Percentiles rank a stretch among this genome's conserved stretches.
Evolutionary conservation across 1,284 basidiomycete genomes (phyloP).

Genomic region (Leccinum pseudoinsigne): DNA sequence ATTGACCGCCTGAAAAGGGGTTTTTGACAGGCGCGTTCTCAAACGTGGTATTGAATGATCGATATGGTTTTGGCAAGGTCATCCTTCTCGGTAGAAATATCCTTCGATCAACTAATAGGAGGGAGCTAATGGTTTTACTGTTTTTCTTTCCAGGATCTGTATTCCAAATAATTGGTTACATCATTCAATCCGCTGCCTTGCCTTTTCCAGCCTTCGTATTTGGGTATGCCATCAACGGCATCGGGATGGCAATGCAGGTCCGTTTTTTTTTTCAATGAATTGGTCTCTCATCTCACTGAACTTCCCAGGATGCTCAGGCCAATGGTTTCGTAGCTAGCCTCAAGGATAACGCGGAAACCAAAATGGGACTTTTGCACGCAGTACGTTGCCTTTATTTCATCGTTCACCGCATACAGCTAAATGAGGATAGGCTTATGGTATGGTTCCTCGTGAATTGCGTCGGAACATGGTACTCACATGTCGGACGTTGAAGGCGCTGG

Average conservation of each 20-base stretch:
- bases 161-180: conserved; percentile 45
- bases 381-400: conserved; percentile 14
- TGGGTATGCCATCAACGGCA: conserved; percentile 59
- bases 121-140: neutral
- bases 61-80: conserved; percentile 36
- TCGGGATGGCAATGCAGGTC: conserved; percentile 52
- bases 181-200: conserved; percentile 54
- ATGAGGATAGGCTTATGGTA: conserved; percentile 34
- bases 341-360: conserved; percentile 29
- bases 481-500: conserved; percentile 46
- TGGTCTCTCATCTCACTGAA: neutral
- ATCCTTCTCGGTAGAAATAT: conserved; percentile 26
- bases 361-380: conserved; percentile 34
- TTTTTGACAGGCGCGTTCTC: conserved; percentile 33
- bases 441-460: neutral
- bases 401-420: conserved; percentile 1
- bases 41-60: conserved; percentile 29
- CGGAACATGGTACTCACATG: neutral
- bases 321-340: conserved; percentile 35
- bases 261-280: neutral
- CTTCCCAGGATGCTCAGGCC: conserved; percentile 30
- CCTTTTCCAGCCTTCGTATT: conserved; percentile 67
- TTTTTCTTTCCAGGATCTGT: conserved; percentile 31
- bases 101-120: neutral
- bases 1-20: conserved; percentile 24